Conservation (phyloP, 1,284 basidiomycete species). For the Ganoderma boninense region DNA sequence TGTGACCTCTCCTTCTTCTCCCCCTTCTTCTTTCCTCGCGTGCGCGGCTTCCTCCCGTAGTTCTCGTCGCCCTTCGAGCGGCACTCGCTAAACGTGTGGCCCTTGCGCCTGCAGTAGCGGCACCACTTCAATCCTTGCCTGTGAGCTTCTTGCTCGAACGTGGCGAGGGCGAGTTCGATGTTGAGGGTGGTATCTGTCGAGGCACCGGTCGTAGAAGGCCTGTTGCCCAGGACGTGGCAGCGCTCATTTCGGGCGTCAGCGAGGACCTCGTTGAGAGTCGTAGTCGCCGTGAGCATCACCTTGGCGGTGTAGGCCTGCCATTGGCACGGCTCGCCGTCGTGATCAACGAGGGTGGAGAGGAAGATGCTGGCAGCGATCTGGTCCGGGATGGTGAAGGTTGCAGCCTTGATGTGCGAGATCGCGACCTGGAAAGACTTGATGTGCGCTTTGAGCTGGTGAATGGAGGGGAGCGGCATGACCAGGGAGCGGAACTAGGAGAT, state of each 20-base stretch:
- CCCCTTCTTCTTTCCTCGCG: neutral
- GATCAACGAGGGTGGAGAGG: constrained; percentile 14
- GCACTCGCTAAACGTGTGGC: constrained; percentile 6
- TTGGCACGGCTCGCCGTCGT: constrained; percentile 4
- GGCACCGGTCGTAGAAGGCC: neutral
- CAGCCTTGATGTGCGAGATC: constrained; percentile 6
- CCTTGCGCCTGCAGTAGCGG: constrained; percentile 4
- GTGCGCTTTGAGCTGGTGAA: constrained; percentile 8
- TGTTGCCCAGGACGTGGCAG: constrained; percentile 3
- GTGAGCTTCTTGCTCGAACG: constrained; percentile 7
- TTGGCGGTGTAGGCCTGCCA: constrained; percentile 11
- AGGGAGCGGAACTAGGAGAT: constrained; percentile 7
- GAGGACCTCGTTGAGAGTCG: constrained; percentile 15
- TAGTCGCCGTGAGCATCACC: constrained; percentile 5
- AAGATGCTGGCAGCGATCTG: constrained; percentile 13
- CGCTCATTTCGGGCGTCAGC: constrained; percentile 18
- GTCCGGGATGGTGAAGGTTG: neutral
- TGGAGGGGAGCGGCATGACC: constrained; percentile 13
- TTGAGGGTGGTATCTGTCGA: neutral
- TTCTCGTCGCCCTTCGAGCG: neutral
- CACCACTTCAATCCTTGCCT: constrained; percentile 6
- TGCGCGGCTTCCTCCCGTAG: neutral
- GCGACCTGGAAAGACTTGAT: constrained; percentile 7
- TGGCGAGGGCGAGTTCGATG: constrained; percentile 5
- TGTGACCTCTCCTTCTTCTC: constrained; percentile 16